These are phyloP conservation scores for Salix udensis DNA, from an alignment of 345 rosid genomes.

Conservation along the genomic window DNA sequence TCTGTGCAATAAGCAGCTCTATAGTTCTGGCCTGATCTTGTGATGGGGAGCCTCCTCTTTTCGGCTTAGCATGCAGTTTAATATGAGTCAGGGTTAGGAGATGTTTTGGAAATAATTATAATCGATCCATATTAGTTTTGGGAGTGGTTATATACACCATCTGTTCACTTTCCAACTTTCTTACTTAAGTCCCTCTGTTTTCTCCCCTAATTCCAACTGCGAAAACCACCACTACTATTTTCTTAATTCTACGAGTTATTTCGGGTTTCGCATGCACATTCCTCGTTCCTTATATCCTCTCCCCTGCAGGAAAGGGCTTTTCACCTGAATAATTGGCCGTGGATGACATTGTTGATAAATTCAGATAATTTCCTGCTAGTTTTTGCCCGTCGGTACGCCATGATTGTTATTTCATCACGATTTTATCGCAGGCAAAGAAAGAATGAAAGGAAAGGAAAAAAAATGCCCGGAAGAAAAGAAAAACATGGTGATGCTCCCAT, in stretches of 20 bases:
- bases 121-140: neutral
- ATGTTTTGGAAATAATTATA: constrained; percentile 2
- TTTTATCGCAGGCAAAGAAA: no score
- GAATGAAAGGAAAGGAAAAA: no score
- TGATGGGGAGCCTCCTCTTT: neutral
- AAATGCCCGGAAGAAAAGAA: constrained; percentile 9
- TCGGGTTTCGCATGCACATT: no score
- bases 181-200: neutral
- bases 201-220: neutral
- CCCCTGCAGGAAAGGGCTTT: no score
- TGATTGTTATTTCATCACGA: no score
- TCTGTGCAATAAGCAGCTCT: constrained; percentile 5
- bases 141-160: neutral
- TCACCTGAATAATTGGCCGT: no score
- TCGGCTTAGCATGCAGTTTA: constrained; percentile 1
- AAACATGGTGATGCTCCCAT: neutral
- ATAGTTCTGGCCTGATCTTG: neutral
- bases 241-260: neutral
- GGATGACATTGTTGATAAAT: no score
- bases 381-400: no score
- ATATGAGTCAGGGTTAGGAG: neutral
- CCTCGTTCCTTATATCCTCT: no score
- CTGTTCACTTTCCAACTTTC: no score
- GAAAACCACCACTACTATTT: neutral
- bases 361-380: no score